Conservation (phyloP, 495 filamentous ascomycete species). For the Talaromyces ruber region DNA sequence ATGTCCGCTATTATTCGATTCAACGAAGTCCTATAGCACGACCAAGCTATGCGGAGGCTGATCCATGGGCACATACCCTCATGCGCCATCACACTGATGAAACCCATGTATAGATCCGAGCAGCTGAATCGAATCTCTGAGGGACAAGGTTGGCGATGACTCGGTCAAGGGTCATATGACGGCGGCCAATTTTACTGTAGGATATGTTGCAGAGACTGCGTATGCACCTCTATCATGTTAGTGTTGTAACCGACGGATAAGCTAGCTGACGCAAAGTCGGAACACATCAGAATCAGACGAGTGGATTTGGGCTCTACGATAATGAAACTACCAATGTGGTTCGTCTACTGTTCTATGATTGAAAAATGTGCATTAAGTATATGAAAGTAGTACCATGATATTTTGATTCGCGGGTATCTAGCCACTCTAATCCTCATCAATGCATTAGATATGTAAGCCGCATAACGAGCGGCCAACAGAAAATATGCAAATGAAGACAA, state of each 20-base stretch:
- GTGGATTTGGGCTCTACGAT: too few species aligned
- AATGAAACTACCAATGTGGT: too few species aligned
- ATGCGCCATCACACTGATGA: neutral
- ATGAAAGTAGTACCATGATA: neutral
- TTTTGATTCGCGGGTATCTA: conserved; percentile 2
- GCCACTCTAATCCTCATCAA: conserved; percentile 6
- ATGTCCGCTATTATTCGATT: neutral
- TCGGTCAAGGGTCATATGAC: neutral
- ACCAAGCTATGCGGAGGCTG: neutral
- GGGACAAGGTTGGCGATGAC: neutral
- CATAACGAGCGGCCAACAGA: neutral
- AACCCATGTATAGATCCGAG: too few species aligned
- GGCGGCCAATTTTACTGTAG: neutral
- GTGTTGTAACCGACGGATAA: too few species aligned
- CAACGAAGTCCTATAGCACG: neutral
- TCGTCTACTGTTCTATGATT: too few species aligned
- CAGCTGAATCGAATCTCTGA: neutral
- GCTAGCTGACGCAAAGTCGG: too few species aligned
- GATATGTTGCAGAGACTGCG: too few species aligned
- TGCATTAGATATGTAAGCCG: conserved; percentile 4
- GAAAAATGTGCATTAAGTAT: neutral
- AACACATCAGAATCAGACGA: too few species aligned
- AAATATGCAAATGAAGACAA: conserved; percentile 8
- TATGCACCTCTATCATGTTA: too few species aligned
- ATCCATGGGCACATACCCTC: neutral